Evolutionary conservation across 345 rosid species (phyloP), one percentile per base, ranked within the genome.

Genomic region (Noccaea caerulescens): DNA sequence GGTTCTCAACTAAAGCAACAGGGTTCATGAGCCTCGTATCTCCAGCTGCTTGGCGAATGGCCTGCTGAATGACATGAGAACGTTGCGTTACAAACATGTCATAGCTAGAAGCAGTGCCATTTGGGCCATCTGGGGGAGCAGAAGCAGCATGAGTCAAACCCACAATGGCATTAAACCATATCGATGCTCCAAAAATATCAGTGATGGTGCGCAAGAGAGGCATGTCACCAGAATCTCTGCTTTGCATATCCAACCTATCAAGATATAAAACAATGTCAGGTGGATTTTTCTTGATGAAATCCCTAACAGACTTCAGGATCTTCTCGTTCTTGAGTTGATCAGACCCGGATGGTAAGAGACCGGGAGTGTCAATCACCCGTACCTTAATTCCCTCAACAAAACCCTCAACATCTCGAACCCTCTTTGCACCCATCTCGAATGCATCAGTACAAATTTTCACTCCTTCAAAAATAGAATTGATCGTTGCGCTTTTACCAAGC

Each of bases 151-250:
- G 99, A 66, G 99, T 94, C 71, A 94, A 80, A 67, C 93, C 97
- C 73, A 94, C 99, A 66, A 94, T 94, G 36, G 99, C 99, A 81
- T 94, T 94, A 76, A 87, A 94, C 99, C 99, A 94, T 63, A 94
- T 87, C 3, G 98, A 85, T 12, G 96, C 89, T 66, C 98, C 99
- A 80, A 91, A 89, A 71, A 89, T 82, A 39, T 91, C 88, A 20
- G 88, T 85, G 61, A 91, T 89, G 67, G 98, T 89, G 76, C 96
- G 98, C 75, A 94, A 79, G 55, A 94, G 96, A 11, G 93, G 98
- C 99, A 85, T 88, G 76, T 94, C 98, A 39, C 93, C 87, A 60
- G 83, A 85, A 79, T 94, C 96, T 82, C 95, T 83, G 79, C 86
- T 89, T 79, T 88, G 98, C 98, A 88, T 81, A 63, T 94, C 99